phyloP scores from a whole-genome alignment of 371 early-diverging fungal genomes.

The Batkoa obscura region DNA sequence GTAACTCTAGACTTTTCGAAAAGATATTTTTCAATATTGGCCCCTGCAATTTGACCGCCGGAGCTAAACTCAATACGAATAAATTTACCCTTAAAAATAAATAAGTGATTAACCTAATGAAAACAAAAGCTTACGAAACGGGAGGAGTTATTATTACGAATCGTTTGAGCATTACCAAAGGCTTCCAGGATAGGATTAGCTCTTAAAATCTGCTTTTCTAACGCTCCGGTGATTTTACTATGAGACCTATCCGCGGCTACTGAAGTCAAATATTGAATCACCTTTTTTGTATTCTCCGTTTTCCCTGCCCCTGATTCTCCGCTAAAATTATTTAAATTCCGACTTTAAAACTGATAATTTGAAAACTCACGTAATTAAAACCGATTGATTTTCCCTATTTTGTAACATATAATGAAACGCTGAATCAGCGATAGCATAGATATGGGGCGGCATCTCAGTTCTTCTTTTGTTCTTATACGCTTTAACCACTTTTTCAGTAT shows the following conservation, averaged over 20 bases:
- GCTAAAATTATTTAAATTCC: constrained; percentile 18
- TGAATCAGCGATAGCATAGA: constrained; percentile 87
- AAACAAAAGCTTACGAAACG: constrained; percentile 68
- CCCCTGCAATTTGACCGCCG: constrained; percentile 82
- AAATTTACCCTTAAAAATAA: constrained; percentile 79
- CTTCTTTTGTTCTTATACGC: constrained; percentile 73
- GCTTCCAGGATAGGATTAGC: constrained; percentile 98
- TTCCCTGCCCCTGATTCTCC: constrained; percentile 99
- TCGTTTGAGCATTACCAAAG: constrained; percentile 99
- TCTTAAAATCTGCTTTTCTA: constrained; percentile 88
- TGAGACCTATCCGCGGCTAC: constrained; percentile 43
- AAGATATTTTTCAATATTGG: constrained; percentile 94
- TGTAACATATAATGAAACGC: constrained; percentile 93
- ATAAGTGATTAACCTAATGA: background rate
- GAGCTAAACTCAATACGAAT: constrained; percentile 93
- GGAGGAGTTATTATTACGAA: constrained; percentile 98
- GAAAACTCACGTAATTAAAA: constrained; percentile 79
- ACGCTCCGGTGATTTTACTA: constrained; percentile 20
- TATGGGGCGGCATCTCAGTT: constrained; percentile 87
- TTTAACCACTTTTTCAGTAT: constrained; percentile 60
- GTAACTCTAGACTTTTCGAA: constrained; percentile 97
- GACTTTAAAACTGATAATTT: no score
- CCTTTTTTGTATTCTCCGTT: constrained; percentile 99
- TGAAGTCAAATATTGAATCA: constrained; percentile 94
- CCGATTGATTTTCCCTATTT: constrained; percentile 90